Base-by-base conservation (phyloP, 768 basidiomycete species). In the Mrakia gelida region DNA sequence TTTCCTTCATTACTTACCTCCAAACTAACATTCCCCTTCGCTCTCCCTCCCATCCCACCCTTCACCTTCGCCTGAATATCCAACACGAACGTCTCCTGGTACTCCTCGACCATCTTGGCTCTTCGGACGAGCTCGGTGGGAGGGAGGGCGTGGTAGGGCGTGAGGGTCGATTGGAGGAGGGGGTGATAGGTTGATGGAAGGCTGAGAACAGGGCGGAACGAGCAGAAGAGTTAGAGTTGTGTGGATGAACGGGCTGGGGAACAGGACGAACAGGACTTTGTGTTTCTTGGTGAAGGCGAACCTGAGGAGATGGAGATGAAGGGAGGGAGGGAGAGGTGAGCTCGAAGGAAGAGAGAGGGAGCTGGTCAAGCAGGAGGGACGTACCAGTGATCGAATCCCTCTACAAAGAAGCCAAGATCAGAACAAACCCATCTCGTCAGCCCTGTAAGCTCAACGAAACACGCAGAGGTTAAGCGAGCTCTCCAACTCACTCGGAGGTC, bases 231-330 rank as follows among this genome's bases (percentile, higher is more conserved):
- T n/a, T n/a, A n/a, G n/a, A n/a, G n/a, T n/a, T n/a, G n/a, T n/a
- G n/a, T n/a, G n/a, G n/a, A n/a, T n/a, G n/a, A n/a, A n/a, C n/a
- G n/a, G n/a, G n/a, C n/a, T n/a, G n/a, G n/a, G n/a, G n/a, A n/a
- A n/a, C n/a, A n/a, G n/a, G n/a, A n/a, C n/a, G n/a, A n/a, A 59
- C 38, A 70, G 67, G 21, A 70, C 67, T 13, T 70, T 43, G 67
- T 70, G 34, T 23, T 70, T 70, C 41, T 45, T 34, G 41, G 67
- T 70, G 38, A 70, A 70, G 67, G 67, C 67, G 41, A 70, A 70
- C 67, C 67, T 70, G 38, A 4, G 30, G 32, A 32, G 38, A 18
- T n/a, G 11, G 18, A 41, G 18, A 38, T 9, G 23, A 13, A 41
- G 38, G 38, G 41, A 41, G 67, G 15, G 41, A 70, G 18, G 34